Conservation (phyloP, 2,329 filamentous ascomycete species). For the Colletotrichum falcatum region DNA sequence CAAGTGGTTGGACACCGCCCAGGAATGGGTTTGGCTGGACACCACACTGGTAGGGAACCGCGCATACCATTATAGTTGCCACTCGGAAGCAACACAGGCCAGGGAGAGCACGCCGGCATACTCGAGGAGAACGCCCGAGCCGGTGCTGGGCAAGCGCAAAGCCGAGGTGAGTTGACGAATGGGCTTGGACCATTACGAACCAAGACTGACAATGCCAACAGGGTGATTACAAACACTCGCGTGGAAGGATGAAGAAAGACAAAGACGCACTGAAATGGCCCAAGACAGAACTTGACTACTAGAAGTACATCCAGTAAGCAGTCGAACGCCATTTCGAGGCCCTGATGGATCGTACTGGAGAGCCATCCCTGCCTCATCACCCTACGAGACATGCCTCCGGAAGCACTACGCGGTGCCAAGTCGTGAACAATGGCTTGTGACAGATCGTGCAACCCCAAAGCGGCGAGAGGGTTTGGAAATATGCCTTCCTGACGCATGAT, state of each 20-base stretch:
- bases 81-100: conserved; percentile 82
- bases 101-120: conserved; percentile 59
- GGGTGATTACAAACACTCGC: conserved; percentile 48
- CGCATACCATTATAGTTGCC: conserved; percentile 91
- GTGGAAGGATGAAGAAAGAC: conserved; percentile 48
- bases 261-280: conserved; percentile 39
- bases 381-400: not conserved
- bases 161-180: conserved; percentile 67
- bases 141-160: conserved; percentile 79
- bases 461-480: conserved; percentile 15
- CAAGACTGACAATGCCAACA: conserved; percentile 46
- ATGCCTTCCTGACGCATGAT: not conserved
- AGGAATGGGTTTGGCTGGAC: conserved; percentile 98
- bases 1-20: conserved; percentile 90
- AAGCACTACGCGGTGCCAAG: conserved; percentile 25
- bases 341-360: not conserved
- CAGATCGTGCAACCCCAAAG: conserved; percentile 13
- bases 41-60: conserved; percentile 81
- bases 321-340: not conserved
- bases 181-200: not conserved
- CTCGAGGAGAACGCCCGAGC: conserved; percentile 69
- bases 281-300: conserved; percentile 34
- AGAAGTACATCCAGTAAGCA: not conserved
- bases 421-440: not conserved
- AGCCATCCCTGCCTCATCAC: conserved; percentile 5